A percentile compares a stretch with the other conserved stretches of the same genome.
These are phyloP conservation scores for Fusarium nanum DNA, from an alignment of 2,329 filamentous ascomycete species.

Conservation along the genomic window DNA sequence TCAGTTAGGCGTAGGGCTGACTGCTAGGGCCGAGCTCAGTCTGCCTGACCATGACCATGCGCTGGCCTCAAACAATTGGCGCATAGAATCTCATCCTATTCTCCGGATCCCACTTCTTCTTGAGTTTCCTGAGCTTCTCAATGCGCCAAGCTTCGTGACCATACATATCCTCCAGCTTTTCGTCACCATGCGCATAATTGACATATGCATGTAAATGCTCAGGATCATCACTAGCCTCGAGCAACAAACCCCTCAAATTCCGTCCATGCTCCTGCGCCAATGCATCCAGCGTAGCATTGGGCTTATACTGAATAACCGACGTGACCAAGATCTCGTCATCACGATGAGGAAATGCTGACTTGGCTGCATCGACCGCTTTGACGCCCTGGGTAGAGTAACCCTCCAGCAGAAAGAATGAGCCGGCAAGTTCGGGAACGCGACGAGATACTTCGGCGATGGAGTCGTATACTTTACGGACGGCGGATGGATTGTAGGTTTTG, in stretches of 20 bases:
- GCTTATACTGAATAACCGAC: conserved; percentile 22
- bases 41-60: neutral
- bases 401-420: conserved; percentile 64
- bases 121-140: conserved; percentile 56
- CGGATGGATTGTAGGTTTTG: conserved; percentile 49
- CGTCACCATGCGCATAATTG: conserved; percentile 35
- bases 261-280: conserved; percentile 24
- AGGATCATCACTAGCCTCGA: conserved; percentile 18
- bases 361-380: conserved; percentile 1
- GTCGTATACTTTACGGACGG: conserved; percentile 46
- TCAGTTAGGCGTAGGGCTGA: conserved; percentile 9
- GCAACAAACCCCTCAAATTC: conserved; percentile 11
- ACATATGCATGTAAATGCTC: conserved; percentile 28
- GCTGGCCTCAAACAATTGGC: conserved; percentile 30
- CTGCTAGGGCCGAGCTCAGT: neutral
- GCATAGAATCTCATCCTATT: conserved; percentile 45
- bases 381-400: conserved; percentile 55
- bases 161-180: conserved; percentile 20
- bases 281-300: conserved; percentile 17
- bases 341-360: conserved; percentile 30
- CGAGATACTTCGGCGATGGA: conserved; percentile 46
- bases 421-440: conserved; percentile 24
- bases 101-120: conserved; percentile 60
- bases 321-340: conserved; percentile 25
- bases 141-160: conserved; percentile 52